Percentiles rank a stretch among this genome's conserved stretches.
phyloP scores from a whole-genome alignment of 345 rosid species.

The Pseudoturritis turrita region DNA sequence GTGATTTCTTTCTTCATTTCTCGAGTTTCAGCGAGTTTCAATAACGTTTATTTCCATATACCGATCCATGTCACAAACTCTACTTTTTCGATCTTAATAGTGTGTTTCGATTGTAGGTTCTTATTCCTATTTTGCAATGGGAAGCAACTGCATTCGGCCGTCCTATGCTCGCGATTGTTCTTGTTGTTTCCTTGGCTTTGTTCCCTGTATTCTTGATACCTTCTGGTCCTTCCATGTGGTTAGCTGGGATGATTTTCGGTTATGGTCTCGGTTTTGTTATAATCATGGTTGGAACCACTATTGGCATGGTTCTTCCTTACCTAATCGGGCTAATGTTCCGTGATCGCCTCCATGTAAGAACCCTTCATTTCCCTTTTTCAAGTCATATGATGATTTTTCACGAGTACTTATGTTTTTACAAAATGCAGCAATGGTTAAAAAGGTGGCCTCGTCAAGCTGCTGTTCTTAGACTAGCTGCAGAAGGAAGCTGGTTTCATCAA shows the following conservation, averaged over 20 bases:
- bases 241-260: conserved; percentile 98
- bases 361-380: not conserved
- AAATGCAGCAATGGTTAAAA: conserved; percentile 82
- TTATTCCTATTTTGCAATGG: conserved; percentile 85
- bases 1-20: conserved; percentile 24
- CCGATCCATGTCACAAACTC: not conserved
- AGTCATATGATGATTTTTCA: not conserved
- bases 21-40: not conserved
- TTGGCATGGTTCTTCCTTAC: conserved; percentile 90
- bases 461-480: conserved; percentile 78
- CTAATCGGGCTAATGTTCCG: conserved; percentile 75
- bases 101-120: conserved; percentile 48
- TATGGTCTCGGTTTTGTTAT: conserved; percentile 87
- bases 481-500: conserved; percentile 96
- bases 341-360: conserved; percentile 82
- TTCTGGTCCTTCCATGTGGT: conserved; percentile 99
- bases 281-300: conserved; percentile 92
- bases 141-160: conserved; percentile 98
- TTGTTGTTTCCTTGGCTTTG: conserved; percentile 78
- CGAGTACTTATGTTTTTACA: not conserved
- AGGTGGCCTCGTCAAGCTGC: conserved; percentile 92
- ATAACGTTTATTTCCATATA: not conserved
- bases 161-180: conserved; percentile 85
- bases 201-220: conserved; percentile 94
- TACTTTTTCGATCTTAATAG: conserved; percentile 12